Conservation (phyloP, 768 basidiomycete genomes). For the Leccinum imitatum region DNA sequence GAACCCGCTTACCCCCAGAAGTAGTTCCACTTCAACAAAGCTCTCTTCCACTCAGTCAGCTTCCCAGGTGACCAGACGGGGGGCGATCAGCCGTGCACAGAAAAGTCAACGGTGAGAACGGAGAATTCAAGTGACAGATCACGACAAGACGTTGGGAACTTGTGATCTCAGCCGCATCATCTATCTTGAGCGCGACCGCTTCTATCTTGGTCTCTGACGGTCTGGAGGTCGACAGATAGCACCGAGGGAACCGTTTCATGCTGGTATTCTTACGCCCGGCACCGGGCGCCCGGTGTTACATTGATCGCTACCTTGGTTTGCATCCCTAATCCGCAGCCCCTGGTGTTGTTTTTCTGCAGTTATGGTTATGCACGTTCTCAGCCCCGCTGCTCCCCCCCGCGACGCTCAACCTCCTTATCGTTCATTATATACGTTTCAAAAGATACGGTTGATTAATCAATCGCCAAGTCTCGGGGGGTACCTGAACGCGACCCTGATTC, state of each 20-base stretch:
- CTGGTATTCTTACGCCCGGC: constrained; percentile 20
- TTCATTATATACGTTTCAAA: not conserved
- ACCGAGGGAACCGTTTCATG: constrained; percentile 11
- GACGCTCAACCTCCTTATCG: not conserved
- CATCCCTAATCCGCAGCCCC: not conserved
- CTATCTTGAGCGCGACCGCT: constrained; percentile 11
- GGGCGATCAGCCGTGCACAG: constrained; percentile 7
- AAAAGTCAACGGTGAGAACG: constrained; percentile 14
- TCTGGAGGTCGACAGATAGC: constrained; percentile 4
- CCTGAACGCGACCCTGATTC: constrained; percentile 29
- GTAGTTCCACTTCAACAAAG: not conserved
- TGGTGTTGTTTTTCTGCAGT: not conserved
- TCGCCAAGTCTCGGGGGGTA: constrained; percentile 14
- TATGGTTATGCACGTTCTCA: not conserved
- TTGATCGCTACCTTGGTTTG: constrained; percentile 8
- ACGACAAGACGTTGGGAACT: constrained; percentile 6
- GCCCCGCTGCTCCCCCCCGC: not conserved
- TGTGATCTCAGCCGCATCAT: constrained; percentile 8
- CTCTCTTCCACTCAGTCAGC: not conserved
- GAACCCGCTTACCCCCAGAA: not conserved
- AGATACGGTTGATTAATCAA: constrained; percentile 13
- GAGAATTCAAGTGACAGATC: constrained; percentile 7
- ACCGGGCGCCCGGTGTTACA: constrained; percentile 14
- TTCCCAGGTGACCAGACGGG: constrained; percentile 4
- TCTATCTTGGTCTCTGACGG: constrained; percentile 14